Base-by-base conservation (phyloP, 2,329 filamentous ascomycete species). In the Alternaria hordeiaustralica region DNA sequence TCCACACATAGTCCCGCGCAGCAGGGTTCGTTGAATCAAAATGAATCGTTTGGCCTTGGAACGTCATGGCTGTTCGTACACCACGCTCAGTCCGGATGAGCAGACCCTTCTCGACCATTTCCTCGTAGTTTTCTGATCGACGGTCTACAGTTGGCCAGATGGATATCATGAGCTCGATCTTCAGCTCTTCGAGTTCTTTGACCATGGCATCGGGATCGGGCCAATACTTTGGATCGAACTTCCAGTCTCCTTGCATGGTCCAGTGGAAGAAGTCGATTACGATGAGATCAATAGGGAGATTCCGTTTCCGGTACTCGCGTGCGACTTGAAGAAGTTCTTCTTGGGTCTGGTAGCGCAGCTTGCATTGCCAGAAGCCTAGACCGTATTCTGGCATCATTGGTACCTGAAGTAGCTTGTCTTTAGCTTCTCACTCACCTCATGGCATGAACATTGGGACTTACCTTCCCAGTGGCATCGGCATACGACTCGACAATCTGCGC, bases 341-440 rank as follows among this genome's bases (percentile, higher is more conserved):
- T 69, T 91, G 89, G 0, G 86, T 90, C 75, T 88, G 86, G 68
- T 91, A 91, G 1, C 88, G 83, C 11, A 90, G 79, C 75, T 89
- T 90, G 76, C 87, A 90, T 72, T 91, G 89, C 88, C 88, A 90
- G 72, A 90, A 91, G 0, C 89, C 89, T 0, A 91, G 81, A 0
- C 88, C 88, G 68, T 89, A 90, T 68, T 90, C 88, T 2, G 89
- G 89, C 88, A 91, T 90, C 84, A 88, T 87, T 0, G 89, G 89
- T 0, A 86, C 87, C 33, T 82, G n/a, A 12, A 18, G 36, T 5
- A 44, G 11, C 26, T 2, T 10, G 5, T 43, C 1, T 36, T 28
- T 8, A 44, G 3, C 15, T 18, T 2, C 15, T 36, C 9, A 33
- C 15, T 30, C 10, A 28, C 20, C n/a, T 12, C 13, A 25, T 15